A percentile compares a stretch with the other conserved stretches of the same genome.
Conservation (phyloP, 148 eudicot species). For the Vaccinium corymbosum region DNA sequence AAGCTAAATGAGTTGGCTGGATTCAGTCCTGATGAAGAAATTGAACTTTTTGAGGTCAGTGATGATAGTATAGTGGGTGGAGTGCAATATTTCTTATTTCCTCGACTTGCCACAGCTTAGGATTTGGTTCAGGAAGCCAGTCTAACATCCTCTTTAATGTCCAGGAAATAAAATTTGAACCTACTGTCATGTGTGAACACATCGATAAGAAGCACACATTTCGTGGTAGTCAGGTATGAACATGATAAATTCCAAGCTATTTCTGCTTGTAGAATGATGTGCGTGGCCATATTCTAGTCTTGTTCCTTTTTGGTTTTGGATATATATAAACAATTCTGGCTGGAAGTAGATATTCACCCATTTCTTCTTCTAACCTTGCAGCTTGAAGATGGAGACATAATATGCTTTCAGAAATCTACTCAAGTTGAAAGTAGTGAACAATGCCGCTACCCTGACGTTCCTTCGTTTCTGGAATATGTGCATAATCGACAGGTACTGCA, state of each 20-base stretch:
- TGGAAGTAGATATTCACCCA: not conserved
- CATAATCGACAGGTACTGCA: slow-evolving; percentile 82
- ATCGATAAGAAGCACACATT: slow-evolving; percentile 67
- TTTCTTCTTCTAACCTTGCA: slow-evolving; percentile 20
- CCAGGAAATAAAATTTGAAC: slow-evolving; percentile 96
- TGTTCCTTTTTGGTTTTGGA: not conserved
- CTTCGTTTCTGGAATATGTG: slow-evolving; percentile 85
- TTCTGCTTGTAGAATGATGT: not conserved
- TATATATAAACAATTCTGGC: not conserved
- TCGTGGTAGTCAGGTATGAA: slow-evolving; percentile 66
- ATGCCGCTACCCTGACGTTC: slow-evolving; percentile 65
- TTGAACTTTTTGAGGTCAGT: slow-evolving; percentile 83
- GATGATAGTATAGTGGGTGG: not conserved
- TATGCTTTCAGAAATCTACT: slow-evolving; percentile 74
- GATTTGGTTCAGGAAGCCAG: not conserved
- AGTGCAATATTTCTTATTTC: slow-evolving; percentile 1
- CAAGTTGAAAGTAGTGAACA: slow-evolving; percentile 45
- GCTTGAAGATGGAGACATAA: slow-evolving; percentile 98
- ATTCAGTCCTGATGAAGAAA: slow-evolving; percentile 71
- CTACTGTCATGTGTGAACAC: slow-evolving; percentile 87
- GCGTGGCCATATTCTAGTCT: not conserved
- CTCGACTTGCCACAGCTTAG: slow-evolving; percentile 10
- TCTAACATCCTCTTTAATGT: slow-evolving; percentile 16
- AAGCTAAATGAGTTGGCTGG: slow-evolving; percentile 83
- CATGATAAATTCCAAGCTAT: not conserved